phyloP scores from a whole-genome alignment of 441 rosid genomes.

The Brassica balearica region DNA sequence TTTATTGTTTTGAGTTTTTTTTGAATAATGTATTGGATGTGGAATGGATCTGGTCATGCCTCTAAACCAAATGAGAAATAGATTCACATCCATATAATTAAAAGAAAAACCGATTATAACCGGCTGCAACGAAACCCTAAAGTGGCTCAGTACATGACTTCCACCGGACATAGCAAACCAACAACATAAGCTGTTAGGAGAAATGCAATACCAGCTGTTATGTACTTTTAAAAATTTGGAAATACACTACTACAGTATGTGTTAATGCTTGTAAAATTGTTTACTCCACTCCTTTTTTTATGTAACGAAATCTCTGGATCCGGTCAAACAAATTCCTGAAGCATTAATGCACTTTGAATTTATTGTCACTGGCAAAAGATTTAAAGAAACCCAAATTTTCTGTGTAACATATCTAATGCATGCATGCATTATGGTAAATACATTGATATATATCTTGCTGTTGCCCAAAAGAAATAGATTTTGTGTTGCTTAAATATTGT shows the following conservation, averaged over 20 bases:
- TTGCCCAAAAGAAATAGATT: no score
- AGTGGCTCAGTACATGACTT: no score
- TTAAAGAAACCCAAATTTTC: neutral
- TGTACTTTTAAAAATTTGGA: constrained; percentile 1
- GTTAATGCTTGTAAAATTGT: constrained; percentile 1
- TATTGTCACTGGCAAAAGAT: constrained; percentile 37
- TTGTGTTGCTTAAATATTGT: neutral
- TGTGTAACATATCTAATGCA: neutral
- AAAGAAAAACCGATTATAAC: no score
- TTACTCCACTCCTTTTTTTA: neutral
- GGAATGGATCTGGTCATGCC: neutral
- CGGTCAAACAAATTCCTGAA: constrained; percentile 39
- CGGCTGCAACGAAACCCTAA: no score
- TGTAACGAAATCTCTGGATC: constrained; percentile 19
- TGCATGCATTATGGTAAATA: constrained; percentile 17
- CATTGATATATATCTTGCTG: neutral
- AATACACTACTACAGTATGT: neutral
- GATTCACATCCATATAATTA: neutral
- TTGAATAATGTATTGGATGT: neutral
- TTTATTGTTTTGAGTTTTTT: neutral
- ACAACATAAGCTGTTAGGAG: no score
- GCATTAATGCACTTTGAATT: constrained; percentile 30
- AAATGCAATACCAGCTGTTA: neutral
- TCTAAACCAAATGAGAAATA: neutral
- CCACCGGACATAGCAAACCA: no score